Evolutionary conservation across 345 rosid genomes (phyloP).

Genomic region (Excoecaria cochinchinensis): DNA sequence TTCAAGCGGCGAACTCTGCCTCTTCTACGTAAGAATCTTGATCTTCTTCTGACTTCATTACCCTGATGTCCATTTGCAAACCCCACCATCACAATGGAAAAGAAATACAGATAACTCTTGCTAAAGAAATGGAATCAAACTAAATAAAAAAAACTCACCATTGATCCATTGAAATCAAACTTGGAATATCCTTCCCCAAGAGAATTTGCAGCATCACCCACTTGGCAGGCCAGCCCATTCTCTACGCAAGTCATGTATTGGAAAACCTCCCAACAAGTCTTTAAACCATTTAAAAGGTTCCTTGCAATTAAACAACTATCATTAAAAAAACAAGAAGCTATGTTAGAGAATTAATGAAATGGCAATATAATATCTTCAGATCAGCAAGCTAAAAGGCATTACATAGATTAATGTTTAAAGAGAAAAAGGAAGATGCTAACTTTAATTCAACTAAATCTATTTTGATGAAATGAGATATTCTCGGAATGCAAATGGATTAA

Average conservation of each 20-base stretch:
- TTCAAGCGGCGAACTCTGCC: slow-evolving; percentile 96
- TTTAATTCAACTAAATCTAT: neutral
- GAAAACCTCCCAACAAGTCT: slow-evolving; percentile 88
- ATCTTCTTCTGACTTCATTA: slow-evolving; percentile 88
- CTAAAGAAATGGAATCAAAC: neutral
- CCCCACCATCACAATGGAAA: neutral
- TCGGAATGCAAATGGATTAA: neutral
- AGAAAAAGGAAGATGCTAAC: neutral
- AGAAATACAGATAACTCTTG: neutral
- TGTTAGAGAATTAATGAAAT: slow-evolving; percentile 17
- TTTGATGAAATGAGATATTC: neutral
- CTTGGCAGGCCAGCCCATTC: slow-evolving; percentile 57
- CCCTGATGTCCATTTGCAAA: slow-evolving; percentile 42
- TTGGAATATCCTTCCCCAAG: slow-evolving; percentile 78
- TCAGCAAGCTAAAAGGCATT: neutral
- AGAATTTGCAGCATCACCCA: slow-evolving; percentile 59
- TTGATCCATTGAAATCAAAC: slow-evolving; percentile 67
- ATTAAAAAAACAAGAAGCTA: slow-evolving; percentile 20
- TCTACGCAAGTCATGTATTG: slow-evolving; percentile 75
- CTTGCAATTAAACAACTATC: slow-evolving; percentile 88
- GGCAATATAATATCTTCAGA: slow-evolving; percentile 1
- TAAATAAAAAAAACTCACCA: slow-evolving; percentile 47
- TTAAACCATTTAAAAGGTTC: slow-evolving; percentile 87
- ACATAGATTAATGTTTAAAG: neutral
- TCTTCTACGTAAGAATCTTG: slow-evolving; percentile 88